Evolutionary conservation across 2,329 filamentous ascomycete species (phyloP).

Genomic region (Botrytis elliptica): DNA sequence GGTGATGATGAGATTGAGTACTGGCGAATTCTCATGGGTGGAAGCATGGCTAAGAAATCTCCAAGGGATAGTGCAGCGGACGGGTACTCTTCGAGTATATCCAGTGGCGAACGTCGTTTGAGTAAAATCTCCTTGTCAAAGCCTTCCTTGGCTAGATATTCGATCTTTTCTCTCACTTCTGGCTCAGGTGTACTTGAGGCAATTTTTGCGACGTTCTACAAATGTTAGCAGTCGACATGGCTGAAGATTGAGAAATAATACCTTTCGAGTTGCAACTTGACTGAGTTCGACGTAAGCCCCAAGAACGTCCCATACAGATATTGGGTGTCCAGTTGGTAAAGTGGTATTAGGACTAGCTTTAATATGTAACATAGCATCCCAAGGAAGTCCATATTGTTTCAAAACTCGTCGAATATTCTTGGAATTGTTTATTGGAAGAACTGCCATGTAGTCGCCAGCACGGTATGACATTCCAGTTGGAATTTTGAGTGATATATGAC

Average conservation of each 20-base stretch:
- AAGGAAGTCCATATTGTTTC: slow-evolving; percentile 19
- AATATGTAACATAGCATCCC: slow-evolving; percentile 54
- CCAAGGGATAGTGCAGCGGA: slow-evolving; percentile 60
- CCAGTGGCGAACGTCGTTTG: slow-evolving; percentile 63
- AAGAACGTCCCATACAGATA: slow-evolving; percentile 54
- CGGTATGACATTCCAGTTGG: slow-evolving; percentile 27
- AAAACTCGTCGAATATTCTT: slow-evolving; percentile 35
- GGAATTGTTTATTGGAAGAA: slow-evolving; percentile 26
- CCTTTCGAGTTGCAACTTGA: slow-evolving; percentile 54
- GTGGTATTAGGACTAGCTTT: slow-evolving; percentile 42
- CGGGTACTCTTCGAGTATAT: slow-evolving; percentile 65
- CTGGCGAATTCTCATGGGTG: slow-evolving; percentile 74
- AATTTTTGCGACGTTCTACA: slow-evolving; percentile 47
- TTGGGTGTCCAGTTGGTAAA: slow-evolving; percentile 47
- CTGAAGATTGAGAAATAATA: slow-evolving; percentile 24
- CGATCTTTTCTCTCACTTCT: slow-evolving; percentile 44
- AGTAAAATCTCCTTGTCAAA: slow-evolving; percentile 36
- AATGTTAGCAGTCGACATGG: background rate
- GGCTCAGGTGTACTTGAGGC: slow-evolving; percentile 48
- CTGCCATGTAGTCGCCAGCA: slow-evolving; percentile 29
- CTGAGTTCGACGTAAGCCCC: slow-evolving; percentile 59
- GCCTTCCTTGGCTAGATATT: slow-evolving; percentile 40
- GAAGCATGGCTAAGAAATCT: slow-evolving; percentile 68
- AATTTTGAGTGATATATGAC: slow-evolving; percentile 52
- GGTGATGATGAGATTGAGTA: slow-evolving; percentile 80